Percentiles rank a stretch among this genome's conserved stretches.
phyloP scores from a whole-genome alignment of 352 stramenopile species.

The Aphanomyces astaci region DNA sequence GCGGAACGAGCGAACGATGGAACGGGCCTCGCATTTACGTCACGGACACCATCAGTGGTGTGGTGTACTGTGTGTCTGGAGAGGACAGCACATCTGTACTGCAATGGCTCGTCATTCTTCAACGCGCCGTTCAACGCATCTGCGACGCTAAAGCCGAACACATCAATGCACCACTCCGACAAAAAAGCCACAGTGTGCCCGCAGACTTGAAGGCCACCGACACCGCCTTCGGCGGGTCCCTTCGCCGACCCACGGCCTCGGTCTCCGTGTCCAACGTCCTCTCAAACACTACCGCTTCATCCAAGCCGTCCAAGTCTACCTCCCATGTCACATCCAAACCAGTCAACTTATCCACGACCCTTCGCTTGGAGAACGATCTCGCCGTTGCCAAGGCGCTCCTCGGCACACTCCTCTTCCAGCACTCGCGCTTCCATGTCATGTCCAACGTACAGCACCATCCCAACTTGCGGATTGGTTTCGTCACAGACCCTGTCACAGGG shows the following conservation, averaged over 20 bases:
- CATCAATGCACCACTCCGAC: background rate
- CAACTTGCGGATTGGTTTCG: constrained; percentile 47
- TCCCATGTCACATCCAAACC: no score
- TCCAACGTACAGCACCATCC: constrained; percentile 39
- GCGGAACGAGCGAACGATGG: constrained; percentile 73
- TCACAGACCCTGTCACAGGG: constrained; percentile 30
- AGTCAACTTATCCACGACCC: constrained; percentile 54
- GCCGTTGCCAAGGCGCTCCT: constrained; percentile 54
- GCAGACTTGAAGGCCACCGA: background rate
- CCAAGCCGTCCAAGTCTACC: constrained; percentile 5
- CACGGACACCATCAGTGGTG: constrained; percentile 53
- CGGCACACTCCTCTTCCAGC: constrained; percentile 41
- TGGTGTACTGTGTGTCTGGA: constrained; percentile 72
- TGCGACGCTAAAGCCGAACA: background rate
- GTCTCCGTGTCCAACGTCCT: constrained; percentile 18
- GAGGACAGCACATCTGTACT: constrained; percentile 59
- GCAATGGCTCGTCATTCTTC: constrained; percentile 61
- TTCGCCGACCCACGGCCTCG: background rate
- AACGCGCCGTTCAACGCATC: constrained; percentile 33
- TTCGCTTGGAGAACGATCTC: constrained; percentile 67
- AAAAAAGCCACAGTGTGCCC: constrained; percentile 5
- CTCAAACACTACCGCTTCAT: constrained; percentile 29
- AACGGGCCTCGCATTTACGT: constrained; percentile 77
- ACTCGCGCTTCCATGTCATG: constrained; percentile 24
- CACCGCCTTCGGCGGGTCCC: background rate